Evolutionary conservation across 768 basidiomycete genomes (phyloP).

Genomic region (Russula emetica): DNA sequence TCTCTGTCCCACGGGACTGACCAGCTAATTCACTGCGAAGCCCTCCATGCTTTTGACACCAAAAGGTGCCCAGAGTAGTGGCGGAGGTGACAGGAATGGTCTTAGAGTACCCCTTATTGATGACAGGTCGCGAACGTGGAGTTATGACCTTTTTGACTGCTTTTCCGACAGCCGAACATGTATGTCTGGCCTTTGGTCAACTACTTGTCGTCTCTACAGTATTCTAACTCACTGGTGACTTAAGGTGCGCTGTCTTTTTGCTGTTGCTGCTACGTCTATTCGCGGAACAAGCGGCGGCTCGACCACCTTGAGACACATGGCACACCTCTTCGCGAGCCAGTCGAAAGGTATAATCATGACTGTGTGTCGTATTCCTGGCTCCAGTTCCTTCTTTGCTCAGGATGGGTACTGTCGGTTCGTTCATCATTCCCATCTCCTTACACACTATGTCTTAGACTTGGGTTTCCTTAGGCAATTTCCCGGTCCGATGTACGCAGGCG

Average conservation of each 20-base stretch:
- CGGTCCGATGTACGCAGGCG: conserved; percentile 2
- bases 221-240: not conserved
- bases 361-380: not conserved
- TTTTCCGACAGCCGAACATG: conserved; percentile 4
- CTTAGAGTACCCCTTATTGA: not conserved
- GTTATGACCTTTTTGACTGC: conserved; percentile 2
- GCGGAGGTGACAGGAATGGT: not conserved
- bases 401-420: conserved; percentile 1
- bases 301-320: conserved; percentile 3
- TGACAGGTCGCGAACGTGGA: not conserved
- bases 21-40: not conserved
- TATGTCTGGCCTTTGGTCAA: not conserved
- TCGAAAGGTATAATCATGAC: not conserved
- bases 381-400: not conserved
- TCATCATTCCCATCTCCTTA: not conserved
- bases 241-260: not conserved
- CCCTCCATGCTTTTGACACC: not conserved
- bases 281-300: not conserved
- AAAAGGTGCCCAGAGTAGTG: not conserved
- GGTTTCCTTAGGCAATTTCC: not conserved
- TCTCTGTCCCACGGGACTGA: not conserved
- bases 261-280: not conserved
- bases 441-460: not conserved
- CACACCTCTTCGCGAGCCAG: not conserved
- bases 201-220: not conserved